phyloP scores from a whole-genome alignment of 371 early-diverging fungal species.

The Phascolomyces articulosus region DNA sequence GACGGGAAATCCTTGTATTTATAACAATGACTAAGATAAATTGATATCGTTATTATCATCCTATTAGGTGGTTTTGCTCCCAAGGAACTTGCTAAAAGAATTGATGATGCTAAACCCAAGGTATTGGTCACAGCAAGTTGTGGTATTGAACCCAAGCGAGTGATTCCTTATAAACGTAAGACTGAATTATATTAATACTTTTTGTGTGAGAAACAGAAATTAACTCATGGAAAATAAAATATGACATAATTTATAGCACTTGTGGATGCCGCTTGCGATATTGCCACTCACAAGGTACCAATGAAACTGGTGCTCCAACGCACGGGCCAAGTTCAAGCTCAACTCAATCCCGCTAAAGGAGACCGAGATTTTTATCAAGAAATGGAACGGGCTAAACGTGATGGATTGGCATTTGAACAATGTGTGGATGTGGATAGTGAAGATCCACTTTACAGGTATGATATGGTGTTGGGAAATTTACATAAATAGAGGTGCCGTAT shows the following conservation, averaged over 20 bases:
- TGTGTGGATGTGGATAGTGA: slow-evolving; percentile 80
- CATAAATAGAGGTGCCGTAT: too few relatives aligned
- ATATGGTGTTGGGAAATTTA: too few relatives aligned
- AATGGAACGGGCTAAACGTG: slow-evolving; percentile 41
- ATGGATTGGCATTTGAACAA: slow-evolving; percentile 33
- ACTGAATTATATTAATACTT: neutral
- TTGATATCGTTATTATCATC: neutral
- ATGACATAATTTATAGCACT: slow-evolving; percentile 50
- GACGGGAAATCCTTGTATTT: slow-evolving; percentile 10
- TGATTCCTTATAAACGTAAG: slow-evolving; percentile 68
- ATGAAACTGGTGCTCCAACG: slow-evolving; percentile 66
- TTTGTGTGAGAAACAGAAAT: neutral
- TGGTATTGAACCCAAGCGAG: slow-evolving; percentile 73
- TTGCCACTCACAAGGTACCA: slow-evolving; percentile 56
- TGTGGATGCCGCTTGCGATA: slow-evolving; percentile 63
- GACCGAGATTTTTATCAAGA: slow-evolving; percentile 69
- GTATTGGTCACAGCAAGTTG: slow-evolving; percentile 78
- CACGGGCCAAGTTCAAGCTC: slow-evolving; percentile 45
- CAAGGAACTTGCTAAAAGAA: slow-evolving; percentile 79
- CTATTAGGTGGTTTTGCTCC: slow-evolving; percentile 88
- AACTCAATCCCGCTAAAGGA: slow-evolving; percentile 49
- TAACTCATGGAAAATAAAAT: neutral
- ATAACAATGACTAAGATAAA: neutral
- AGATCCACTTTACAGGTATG: slow-evolving; percentile 80
- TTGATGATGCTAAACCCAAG: slow-evolving; percentile 77